Evolutionary conservation across 106 monocot species (phyloP).

Genomic region (Dioscorea zingiberensis): DNA sequence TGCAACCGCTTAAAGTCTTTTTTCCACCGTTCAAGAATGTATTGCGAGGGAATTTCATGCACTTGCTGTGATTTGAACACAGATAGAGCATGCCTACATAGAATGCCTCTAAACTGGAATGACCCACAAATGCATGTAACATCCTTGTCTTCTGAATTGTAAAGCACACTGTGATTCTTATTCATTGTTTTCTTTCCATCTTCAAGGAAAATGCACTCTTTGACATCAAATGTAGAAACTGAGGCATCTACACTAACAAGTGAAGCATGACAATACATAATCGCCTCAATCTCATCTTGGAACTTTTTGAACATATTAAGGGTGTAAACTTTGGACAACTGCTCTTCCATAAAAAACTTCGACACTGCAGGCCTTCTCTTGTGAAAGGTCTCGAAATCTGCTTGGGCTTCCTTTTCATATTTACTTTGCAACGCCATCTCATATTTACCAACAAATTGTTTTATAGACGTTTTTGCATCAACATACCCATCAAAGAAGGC

Average conservation of each 20-base stretch:
- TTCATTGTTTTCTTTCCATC: conserved; percentile 49
- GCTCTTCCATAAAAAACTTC: conserved; percentile 63
- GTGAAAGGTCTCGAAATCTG: conserved; percentile 57
- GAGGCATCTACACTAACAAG: conserved; percentile 27
- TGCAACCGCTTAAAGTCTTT: conserved; percentile 61
- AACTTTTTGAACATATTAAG: conserved; percentile 52
- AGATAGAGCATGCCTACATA: conserved; percentile 49
- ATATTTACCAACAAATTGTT: conserved; percentile 48
- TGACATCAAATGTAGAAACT: conserved; percentile 47
- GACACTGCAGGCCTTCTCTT: conserved; percentile 43
- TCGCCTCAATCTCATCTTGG: conserved; percentile 64
- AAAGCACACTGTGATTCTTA: conserved; percentile 40
- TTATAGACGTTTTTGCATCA: conserved; percentile 35
- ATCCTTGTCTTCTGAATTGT: conserved; percentile 27
- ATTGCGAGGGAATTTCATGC: conserved; percentile 47
- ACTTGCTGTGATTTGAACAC: conserved; percentile 54
- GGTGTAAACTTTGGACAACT: conserved; percentile 54
- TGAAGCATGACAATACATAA: conserved; percentile 59
- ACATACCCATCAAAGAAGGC: conserved; percentile 59
- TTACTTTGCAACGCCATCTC: conserved; percentile 51
- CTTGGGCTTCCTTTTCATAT: conserved; percentile 63
- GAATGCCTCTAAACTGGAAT: conserved; percentile 55
- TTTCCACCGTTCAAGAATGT: conserved; percentile 56
- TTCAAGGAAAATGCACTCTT: conserved; percentile 57
- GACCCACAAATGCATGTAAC: conserved; percentile 51